Conservation (phyloP, 352 stramenopile species). For the Pythium brassicae region DNA sequence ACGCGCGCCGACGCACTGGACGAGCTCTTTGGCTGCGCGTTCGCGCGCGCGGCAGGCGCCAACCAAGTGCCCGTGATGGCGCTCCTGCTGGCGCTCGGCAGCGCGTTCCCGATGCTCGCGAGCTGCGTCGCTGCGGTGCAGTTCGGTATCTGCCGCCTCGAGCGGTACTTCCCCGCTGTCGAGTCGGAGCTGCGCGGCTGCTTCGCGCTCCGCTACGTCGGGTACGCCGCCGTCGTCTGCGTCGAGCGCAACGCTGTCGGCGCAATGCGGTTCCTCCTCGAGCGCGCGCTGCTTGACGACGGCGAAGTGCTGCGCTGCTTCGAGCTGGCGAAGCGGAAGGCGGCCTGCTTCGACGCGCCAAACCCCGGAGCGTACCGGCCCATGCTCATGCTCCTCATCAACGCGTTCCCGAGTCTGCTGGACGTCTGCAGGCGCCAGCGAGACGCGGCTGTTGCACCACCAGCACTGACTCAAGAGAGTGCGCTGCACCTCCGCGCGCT, state of each 20-base stretch:
- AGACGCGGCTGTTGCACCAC: not conserved
- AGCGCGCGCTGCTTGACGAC: conserved; percentile 26
- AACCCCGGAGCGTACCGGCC: conserved; percentile 31
- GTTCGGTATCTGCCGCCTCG: conserved; percentile 29
- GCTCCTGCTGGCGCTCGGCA: conserved; percentile 3
- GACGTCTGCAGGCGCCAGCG: conserved; percentile 11
- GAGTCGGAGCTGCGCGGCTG: conserved; percentile 22
- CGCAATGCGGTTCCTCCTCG: conserved; percentile 27
- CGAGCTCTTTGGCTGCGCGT: conserved; percentile 19
- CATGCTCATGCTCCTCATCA: conserved; percentile 33
- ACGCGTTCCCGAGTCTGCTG: conserved; percentile 21
- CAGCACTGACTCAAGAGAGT: not conserved
- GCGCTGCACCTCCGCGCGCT: conserved; percentile 25
- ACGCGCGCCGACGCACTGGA: conserved; percentile 4
- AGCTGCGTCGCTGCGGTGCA: conserved; percentile 7
- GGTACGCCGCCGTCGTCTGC: conserved; percentile 31
- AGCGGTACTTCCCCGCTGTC: conserved; percentile 26
- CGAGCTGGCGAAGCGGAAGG: conserved; percentile 25
- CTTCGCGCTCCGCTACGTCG: conserved; percentile 35
- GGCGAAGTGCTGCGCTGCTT: conserved; percentile 36
- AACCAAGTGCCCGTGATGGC: conserved; percentile 13
- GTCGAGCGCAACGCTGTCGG: conserved; percentile 36
- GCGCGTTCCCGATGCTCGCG: conserved; percentile 2
- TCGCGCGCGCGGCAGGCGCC: conserved; percentile 10
- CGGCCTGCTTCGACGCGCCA: conserved; percentile 21